Base-by-base conservation (phyloP, 257 asterid genomes). In the Dorcoceras hygrometricum region DNA sequence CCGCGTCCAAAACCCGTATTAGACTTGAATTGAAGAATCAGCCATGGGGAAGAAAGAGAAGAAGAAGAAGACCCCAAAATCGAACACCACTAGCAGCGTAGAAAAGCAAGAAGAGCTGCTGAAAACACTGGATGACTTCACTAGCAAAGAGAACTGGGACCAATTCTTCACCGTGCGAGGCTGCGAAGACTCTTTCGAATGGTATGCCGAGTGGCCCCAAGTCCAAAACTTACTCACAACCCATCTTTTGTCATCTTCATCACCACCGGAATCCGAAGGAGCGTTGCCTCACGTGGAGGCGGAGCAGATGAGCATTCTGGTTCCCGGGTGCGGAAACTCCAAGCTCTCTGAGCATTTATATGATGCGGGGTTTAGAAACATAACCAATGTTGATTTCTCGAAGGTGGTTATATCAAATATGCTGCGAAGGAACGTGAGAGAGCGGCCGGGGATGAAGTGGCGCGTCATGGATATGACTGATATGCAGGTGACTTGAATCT, bases 301-400 rank as follows among this genome's bases (percentile, higher is more conserved):
- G 26, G 67, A 68, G 69, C 78, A 79, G 59, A 11, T 78, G 62
- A 81, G 71, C 34, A 74, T 94, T 39, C 77, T 94, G 69, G 92
- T 94, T 23, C 99, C 99, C 0, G 97, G 96, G 0, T 94, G 99
- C 75, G 99, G 99, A n/a, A 94, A 87, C 82, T 94, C 99, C 60
- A 83, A 29, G 79, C 87, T 94, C 4, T 94, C 99, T 14, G 97
- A 90, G 84, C 81, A 80, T 63, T 78, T 94, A 8, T 94, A 90
- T 48, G 99, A 94, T 69, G 75, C 68, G 2, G 99, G 99, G 0
- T 87, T 78, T 70, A 67, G 34, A 75, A 83, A 75, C 64, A 84
- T 90, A 66, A 94, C 86, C 0, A 94, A 90, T 68, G 70, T 90
- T 25, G 99, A 94, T 83, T 94, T 94, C 83, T 94, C 99, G 0